Base-by-base conservation (phyloP, 345 rosid species). In the Combretum micranthum region DNA sequence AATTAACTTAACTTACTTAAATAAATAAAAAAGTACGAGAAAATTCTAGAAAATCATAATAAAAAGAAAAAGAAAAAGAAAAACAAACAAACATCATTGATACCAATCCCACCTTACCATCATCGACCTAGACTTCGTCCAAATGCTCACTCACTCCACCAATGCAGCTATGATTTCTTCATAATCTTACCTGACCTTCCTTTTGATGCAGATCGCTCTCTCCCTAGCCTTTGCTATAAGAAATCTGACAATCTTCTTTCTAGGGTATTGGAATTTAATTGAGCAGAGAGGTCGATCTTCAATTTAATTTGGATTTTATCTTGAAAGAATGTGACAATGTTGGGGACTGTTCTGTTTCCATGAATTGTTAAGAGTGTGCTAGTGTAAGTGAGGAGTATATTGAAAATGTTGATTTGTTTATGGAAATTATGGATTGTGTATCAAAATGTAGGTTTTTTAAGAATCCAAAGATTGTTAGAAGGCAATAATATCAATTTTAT, bases 161-260 rank as follows among this genome's bases (percentile, higher is more conserved):
- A 78, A 0, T 77, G 69, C 23, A 95, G 98, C 23, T 77, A 56
- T 26, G 84, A 95, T 55, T 74, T 75, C 57, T 92, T 92, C 83
- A 88, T 92, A 69, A 77, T 86, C 58, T 79, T 92, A 23, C 84
- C 96, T 0, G 98, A 92, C 81, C 71, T 92, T 47, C 95, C 90
- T 61, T 77, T 81, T 4, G 51, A 47, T n/a, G 83, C 69, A 39
- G 63, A 73, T 20, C 74, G 67, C 7, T 56, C 58, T 57, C 90
- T 92, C 23, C 96, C 98, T 23, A 50, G 81, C 44, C 78, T 92
- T 65, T 92, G 98, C 69, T 88, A 62, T 67, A 86, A 80, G 66
- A 78, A 76, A 53, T 88, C 95, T n/a, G 83, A 64, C 16, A 95
- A 96, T 2, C 79, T 92, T 13, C 71, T 86, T 64, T 74, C 88